phyloP scores from a whole-genome alignment of 2,329 filamentous ascomycete species.

The Massarina eburnea region DNA sequence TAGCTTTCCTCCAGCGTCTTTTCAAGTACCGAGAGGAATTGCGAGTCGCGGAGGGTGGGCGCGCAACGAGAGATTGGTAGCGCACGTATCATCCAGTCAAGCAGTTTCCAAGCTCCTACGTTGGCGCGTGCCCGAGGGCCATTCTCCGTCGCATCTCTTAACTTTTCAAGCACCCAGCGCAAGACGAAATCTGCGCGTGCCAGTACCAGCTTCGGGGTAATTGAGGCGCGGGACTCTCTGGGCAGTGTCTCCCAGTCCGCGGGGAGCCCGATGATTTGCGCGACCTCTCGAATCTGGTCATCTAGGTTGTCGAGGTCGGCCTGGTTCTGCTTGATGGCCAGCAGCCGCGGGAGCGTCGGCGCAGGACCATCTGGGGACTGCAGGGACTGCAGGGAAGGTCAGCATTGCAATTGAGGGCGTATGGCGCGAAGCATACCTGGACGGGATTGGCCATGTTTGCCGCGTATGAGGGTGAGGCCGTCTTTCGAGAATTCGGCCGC shows the following conservation, averaged over 20 bases:
- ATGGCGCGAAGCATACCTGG: slow-evolving; percentile 13
- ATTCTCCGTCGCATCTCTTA: slow-evolving; percentile 47
- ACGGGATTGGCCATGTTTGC: slow-evolving; percentile 26
- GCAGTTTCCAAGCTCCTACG: slow-evolving; percentile 58
- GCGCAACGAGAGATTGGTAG: slow-evolving; percentile 71
- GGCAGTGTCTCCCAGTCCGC: slow-evolving; percentile 24
- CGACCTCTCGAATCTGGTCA: slow-evolving; percentile 45
- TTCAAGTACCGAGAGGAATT: slow-evolving; percentile 67
- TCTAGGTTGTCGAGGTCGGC: slow-evolving; percentile 29
- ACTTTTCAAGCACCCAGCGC: slow-evolving; percentile 65
- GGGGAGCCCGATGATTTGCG: slow-evolving; percentile 44
- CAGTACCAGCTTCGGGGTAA: slow-evolving; percentile 20
- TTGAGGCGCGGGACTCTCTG: slow-evolving; percentile 9
- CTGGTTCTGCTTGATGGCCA: slow-evolving; percentile 43
- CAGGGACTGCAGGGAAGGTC: background rate
- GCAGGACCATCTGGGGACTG: background rate
- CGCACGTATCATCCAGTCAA: slow-evolving; percentile 62
- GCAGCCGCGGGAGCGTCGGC: slow-evolving; percentile 41
- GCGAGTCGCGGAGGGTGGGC: slow-evolving; percentile 68
- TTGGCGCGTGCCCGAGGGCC: slow-evolving; percentile 46
- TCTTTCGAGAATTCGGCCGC: slow-evolving; percentile 4
- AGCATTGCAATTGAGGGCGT: background rate
- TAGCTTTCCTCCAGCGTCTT: slow-evolving; percentile 63
- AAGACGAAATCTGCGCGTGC: slow-evolving; percentile 65
- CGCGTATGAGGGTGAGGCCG: slow-evolving; percentile 6